A percentile compares a stretch with the other conserved stretches of the same genome.
Conservation (phyloP, 306 rosid species). For the Quillaja saponaria region DNA sequence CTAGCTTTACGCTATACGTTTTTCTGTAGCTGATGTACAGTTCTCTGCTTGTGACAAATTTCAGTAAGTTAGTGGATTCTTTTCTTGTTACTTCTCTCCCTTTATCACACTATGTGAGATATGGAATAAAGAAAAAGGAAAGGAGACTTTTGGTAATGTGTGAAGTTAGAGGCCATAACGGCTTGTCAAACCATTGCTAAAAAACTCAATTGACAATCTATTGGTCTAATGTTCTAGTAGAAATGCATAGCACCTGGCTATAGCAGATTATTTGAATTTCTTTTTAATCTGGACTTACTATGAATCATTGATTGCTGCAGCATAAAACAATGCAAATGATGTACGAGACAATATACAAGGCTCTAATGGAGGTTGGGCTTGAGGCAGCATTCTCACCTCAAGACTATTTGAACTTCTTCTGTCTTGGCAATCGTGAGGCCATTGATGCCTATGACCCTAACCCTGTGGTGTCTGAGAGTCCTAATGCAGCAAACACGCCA, state of each 20-base stretch:
- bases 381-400: constrained; percentile 76
- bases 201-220: neutral
- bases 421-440: constrained; percentile 93
- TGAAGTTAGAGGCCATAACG: neutral
- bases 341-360: constrained; percentile 88
- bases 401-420: constrained; percentile 92
- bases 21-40: constrained; percentile 2
- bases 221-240: constrained; percentile 2
- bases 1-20: neutral
- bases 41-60: neutral
- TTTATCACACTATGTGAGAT: neutral
- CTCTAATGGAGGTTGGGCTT: constrained; percentile 84
- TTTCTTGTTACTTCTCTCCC: neutral
- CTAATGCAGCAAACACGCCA: constrained; percentile 69
- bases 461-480: constrained; percentile 43
- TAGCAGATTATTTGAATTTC: neutral
- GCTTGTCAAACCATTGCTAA: constrained; percentile 19
- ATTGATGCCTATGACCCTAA: constrained; percentile 43
- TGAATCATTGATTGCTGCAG: constrained; percentile 44
- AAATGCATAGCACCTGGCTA: neutral
- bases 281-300: constrained; percentile 13
- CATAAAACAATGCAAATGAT: constrained; percentile 98
- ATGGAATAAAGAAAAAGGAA: neutral
- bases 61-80: neutral
- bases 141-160: neutral